These are phyloP conservation scores for Periconia macrospinosa DNA, from an alignment of 2,329 filamentous ascomycete species.

Conservation along the genomic window DNA sequence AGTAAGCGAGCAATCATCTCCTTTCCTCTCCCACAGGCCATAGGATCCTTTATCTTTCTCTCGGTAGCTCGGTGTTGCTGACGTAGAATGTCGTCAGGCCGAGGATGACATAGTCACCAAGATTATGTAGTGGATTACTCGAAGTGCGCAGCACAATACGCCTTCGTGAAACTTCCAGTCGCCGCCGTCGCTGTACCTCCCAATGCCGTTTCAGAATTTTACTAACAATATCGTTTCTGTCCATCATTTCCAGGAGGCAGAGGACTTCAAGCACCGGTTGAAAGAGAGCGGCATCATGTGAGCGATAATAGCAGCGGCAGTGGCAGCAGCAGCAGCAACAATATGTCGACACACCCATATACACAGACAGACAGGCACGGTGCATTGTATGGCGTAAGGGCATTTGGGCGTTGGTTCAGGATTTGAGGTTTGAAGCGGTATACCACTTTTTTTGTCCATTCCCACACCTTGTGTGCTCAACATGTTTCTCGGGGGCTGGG, in stretches of 20 bases:
- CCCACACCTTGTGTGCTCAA: constrained; percentile 24
- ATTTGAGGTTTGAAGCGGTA: constrained; percentile 24
- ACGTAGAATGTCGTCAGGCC: constrained; percentile 62
- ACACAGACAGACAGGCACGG: constrained; percentile 11
- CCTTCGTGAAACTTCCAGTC: constrained; percentile 4
- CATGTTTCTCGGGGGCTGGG: constrained; percentile 18
- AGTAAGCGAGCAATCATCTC: constrained; percentile 63
- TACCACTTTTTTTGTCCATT: constrained; percentile 22
- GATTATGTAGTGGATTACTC: constrained; percentile 65
- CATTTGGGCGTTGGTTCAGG: constrained; percentile 13
- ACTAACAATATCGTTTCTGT: constrained; percentile 29
- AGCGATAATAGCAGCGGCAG: constrained; percentile 8
- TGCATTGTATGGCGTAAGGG: constrained; percentile 26
- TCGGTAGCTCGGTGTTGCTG: constrained; percentile 42
- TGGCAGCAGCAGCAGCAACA: not conserved
- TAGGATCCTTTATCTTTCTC: constrained; percentile 16
- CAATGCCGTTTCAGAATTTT: constrained; percentile 16
- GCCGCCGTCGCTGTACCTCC: constrained; percentile 16
- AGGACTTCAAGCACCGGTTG: constrained; percentile 34
- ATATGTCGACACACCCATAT: not conserved
- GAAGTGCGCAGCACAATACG: constrained; percentile 10
- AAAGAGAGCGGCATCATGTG: constrained; percentile 35
- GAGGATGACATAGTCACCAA: constrained; percentile 84
- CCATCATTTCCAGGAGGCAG: constrained; percentile 27
- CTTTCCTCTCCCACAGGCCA: not conserved